These are phyloP conservation scores for Corymbia maculata DNA, from an alignment of 345 rosid genomes.

Conservation along the genomic window DNA sequence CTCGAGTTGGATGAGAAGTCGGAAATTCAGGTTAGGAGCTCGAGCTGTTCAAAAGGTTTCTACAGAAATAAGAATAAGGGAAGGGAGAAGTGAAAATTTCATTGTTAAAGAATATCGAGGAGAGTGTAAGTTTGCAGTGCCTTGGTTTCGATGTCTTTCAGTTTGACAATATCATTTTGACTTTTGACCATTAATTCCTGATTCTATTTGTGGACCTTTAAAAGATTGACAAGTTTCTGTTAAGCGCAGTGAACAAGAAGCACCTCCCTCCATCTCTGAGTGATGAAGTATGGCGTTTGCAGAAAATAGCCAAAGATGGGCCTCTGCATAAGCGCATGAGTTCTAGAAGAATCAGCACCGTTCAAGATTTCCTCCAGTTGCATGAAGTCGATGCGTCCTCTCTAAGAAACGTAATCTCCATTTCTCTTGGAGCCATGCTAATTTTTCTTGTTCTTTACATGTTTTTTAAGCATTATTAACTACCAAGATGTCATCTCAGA, in stretches of 20 bases:
- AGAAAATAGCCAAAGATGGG: slow-evolving; percentile 25
- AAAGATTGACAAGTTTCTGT: not conserved
- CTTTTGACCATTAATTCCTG: not conserved
- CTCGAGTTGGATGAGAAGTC: slow-evolving; percentile 25
- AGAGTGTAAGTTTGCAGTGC: slow-evolving; percentile 12
- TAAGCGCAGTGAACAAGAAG: slow-evolving; percentile 19
- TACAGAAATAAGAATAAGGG: slow-evolving; percentile 15
- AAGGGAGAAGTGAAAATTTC: slow-evolving; percentile 28
- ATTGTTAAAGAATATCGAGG: slow-evolving; percentile 34
- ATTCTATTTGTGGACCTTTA: not conserved
- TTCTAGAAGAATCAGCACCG: not conserved
- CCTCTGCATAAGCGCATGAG: slow-evolving; percentile 8
- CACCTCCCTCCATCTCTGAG: slow-evolving; percentile 27
- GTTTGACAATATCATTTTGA: not conserved
- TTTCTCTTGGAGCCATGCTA: too few species aligned
- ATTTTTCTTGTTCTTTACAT: not conserved
- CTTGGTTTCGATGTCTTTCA: not conserved
- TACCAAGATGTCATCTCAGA: slow-evolving; percentile 18
- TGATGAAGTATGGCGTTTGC: slow-evolving; percentile 32
- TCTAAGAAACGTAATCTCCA: slow-evolving; percentile 36
- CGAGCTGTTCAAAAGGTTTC: not conserved
- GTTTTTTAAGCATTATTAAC: not conserved
- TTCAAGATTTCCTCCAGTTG: slow-evolving; percentile 13
- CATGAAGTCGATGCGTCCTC: not conserved
- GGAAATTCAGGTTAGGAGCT: slow-evolving; percentile 30